Percentiles rank a stretch among this genome's conserved stretches.
Conservation (phyloP, 352 stramenopile species). For the Pythium phragmitis region DNA sequence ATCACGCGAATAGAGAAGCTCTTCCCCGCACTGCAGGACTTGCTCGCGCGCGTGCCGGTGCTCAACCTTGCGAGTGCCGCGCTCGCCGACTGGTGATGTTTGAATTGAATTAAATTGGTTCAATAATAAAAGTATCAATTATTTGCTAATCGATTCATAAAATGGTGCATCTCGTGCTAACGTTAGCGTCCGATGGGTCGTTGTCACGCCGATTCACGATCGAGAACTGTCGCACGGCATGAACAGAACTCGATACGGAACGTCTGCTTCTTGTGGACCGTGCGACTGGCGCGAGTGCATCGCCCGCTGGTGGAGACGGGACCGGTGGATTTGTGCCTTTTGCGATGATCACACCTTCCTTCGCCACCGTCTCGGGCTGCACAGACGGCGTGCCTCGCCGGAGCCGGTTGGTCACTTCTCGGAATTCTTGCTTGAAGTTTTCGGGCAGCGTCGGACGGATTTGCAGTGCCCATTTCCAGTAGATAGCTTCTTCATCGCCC, state of each 20-base stretch:
- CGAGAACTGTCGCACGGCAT: slow-evolving; percentile 14
- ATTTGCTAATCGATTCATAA: not conserved
- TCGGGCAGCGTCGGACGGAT: slow-evolving; percentile 41
- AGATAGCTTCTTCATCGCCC: slow-evolving; percentile 54
- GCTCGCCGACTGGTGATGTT: slow-evolving; percentile 11
- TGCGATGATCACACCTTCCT: not conserved
- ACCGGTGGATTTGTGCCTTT: not conserved
- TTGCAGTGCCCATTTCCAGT: slow-evolving; percentile 63
- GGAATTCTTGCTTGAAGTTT: slow-evolving; percentile 55
- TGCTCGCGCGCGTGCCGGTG: slow-evolving; percentile 22
- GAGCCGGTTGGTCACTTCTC: slow-evolving; percentile 28
- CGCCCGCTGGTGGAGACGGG: not conserved
- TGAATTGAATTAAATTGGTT: not conserved
- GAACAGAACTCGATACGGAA: not conserved
- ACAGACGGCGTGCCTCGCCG: not conserved
- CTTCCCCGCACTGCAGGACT: slow-evolving; percentile 23
- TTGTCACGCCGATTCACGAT: not conserved
- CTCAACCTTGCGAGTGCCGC: slow-evolving; percentile 13
- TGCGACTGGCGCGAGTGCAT: not conserved
- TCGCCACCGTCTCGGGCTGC: not conserved
- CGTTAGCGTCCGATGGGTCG: not conserved
- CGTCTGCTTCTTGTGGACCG: not conserved
- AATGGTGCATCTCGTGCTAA: not conserved
- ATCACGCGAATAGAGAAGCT: slow-evolving; percentile 6
- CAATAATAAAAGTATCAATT: not conserved